Percentiles rank a stretch among this genome's conserved stretches.
Conservation (phyloP, 306 rosid genomes). For the Acacia melanoxylon region DNA sequence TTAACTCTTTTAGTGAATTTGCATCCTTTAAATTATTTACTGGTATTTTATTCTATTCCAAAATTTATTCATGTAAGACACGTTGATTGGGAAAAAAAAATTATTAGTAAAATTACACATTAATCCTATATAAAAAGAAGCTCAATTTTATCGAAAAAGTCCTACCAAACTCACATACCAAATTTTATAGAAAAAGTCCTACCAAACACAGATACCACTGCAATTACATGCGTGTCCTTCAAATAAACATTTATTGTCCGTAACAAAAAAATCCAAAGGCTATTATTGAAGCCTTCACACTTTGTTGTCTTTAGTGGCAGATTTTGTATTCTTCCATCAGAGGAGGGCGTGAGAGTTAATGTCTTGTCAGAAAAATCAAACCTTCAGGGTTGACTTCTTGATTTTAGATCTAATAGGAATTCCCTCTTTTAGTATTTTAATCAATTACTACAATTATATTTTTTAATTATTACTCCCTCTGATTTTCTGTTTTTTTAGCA, state of each 20-base stretch:
- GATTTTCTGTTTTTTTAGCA: too few species aligned
- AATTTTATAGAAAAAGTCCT: too few species aligned
- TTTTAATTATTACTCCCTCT: too few species aligned
- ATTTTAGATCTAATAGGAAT: constrained; percentile 8
- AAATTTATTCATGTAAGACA: too few species aligned
- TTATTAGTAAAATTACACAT: too few species aligned
- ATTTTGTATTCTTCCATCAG: constrained; percentile 34
- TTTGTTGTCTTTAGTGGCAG: constrained; percentile 30
- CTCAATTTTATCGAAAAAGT: too few species aligned
- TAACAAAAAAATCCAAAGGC: constrained; percentile 3
- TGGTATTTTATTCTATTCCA: too few species aligned
- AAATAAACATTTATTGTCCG: constrained; percentile 26
- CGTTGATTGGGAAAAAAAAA: too few species aligned
- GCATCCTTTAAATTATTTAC: too few species aligned
- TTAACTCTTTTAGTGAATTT: too few species aligned
- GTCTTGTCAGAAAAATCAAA: constrained; percentile 37
- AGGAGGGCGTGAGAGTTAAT: constrained; percentile 29
- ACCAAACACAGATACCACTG: not conserved
- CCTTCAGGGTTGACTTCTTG: constrained; percentile 42
- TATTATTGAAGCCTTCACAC: constrained; percentile 25
- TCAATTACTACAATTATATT: not conserved
- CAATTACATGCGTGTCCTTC: not conserved
- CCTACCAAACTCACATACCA: too few species aligned
- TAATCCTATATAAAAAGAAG: too few species aligned
- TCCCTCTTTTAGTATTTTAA: not conserved